Conservation (phyloP, 495 filamentous ascomycete genomes). For the Penicillium silybi region DNA sequence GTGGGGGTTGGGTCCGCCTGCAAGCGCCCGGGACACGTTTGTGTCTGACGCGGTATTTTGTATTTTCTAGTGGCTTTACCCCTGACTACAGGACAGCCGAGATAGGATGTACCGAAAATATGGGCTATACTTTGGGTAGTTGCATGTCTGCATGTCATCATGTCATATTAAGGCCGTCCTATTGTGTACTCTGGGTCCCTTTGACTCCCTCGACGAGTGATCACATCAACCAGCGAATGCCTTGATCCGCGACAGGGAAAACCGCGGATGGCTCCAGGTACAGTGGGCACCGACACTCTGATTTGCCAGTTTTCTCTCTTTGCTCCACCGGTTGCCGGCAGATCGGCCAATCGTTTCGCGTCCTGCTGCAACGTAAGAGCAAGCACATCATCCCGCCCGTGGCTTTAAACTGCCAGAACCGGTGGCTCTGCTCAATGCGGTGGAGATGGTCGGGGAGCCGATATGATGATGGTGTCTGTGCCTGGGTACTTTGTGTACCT, state of each 20-base stretch:
- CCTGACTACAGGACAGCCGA: background rate
- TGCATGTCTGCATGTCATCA: no score
- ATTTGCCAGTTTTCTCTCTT: conserved; percentile 6
- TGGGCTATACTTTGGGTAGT: background rate
- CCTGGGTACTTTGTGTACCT: background rate
- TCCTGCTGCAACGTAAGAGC: conserved; percentile 14
- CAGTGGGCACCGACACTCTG: background rate
- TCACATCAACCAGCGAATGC: background rate
- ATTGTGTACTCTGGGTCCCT: no score
- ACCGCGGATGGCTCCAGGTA: conserved; percentile 15
- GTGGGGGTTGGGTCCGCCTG: conserved; percentile 7
- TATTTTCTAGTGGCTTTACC: background rate
- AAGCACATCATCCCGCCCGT: conserved; percentile 35
- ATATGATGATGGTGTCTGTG: background rate
- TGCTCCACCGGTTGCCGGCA: conserved; percentile 6
- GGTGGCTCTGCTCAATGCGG: conserved; percentile 20
- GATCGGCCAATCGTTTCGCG: conserved; percentile 21
- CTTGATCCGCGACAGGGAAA: conserved; percentile 2
- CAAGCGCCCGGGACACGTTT: conserved; percentile 18
- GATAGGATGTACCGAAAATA: background rate
- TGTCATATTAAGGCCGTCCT: no score
- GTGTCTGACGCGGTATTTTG: conserved; percentile 14
- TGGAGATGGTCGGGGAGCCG: conserved; percentile 9
- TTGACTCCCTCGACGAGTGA: background rate
- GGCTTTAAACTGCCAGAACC: conserved; percentile 29